Percentiles rank a stretch among this genome's conserved stretches.
Evolutionary conservation across 176 grass and related monocot species (phyloP).

Genomic region (Aegilops umbellulata): DNA sequence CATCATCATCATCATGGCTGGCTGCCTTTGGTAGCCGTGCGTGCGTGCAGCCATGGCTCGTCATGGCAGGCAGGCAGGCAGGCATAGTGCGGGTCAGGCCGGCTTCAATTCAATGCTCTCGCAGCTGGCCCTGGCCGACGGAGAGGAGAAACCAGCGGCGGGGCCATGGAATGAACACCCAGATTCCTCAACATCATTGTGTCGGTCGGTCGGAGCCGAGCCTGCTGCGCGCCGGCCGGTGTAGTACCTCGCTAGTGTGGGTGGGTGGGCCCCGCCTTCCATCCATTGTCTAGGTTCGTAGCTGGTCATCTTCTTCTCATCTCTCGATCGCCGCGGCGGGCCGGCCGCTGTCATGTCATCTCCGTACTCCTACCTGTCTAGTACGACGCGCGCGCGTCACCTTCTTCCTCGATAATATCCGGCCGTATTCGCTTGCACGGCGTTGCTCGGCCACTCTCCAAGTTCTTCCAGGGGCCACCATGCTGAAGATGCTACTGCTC

Average conservation of each 20-base stretch:
- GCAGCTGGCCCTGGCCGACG: neutral
- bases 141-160: neutral
- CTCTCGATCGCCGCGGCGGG: too few relatives aligned
- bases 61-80: neutral
- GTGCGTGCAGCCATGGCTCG: neutral
- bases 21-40: neutral
- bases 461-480: too few relatives aligned
- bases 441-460: too few relatives aligned
- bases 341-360: neutral
- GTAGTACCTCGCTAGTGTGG: neutral
- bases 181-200: neutral
- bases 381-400: too few relatives aligned
- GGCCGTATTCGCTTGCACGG: too few relatives aligned
- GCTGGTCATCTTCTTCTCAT: neutral
- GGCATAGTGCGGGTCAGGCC: neutral
- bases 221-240: neutral
- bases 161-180: neutral
- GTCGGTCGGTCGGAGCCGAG: neutral
- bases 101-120: too few relatives aligned
- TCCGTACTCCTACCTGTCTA: neutral
- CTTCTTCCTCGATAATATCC: neutral
- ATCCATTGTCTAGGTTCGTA: neutral
- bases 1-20: neutral
- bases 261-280: neutral
- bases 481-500: too few relatives aligned